phyloP scores from a whole-genome alignment of 2,329 filamentous ascomycete species.

The Hortaea werneckii region DNA sequence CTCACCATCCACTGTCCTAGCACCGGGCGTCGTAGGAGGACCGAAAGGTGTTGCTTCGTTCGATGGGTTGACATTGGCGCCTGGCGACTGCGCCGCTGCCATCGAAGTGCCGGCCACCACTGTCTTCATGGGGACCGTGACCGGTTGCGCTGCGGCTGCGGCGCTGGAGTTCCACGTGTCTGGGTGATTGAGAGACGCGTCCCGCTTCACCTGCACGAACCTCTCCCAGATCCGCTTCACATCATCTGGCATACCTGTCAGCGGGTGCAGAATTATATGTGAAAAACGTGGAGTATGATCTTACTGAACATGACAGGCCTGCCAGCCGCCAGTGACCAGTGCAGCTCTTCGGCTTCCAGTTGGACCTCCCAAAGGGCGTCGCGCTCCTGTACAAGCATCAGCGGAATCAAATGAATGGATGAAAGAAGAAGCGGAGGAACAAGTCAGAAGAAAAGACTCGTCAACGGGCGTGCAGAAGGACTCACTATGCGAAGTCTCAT shows the following conservation, averaged over 20 bases:
- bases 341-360: constrained; percentile 5
- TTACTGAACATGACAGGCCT: constrained; percentile 3
- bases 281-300: not conserved
- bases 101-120: not conserved
- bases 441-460: not conserved
- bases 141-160: not conserved
- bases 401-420: not conserved
- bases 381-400: not conserved
- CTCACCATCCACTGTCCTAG: too few relatives aligned
- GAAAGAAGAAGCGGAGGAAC: not conserved
- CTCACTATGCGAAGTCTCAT: constrained; percentile 7
- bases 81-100: not conserved
- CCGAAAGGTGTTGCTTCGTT: too few relatives aligned
- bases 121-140: not conserved
- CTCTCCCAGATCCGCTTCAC: constrained; percentile 4
- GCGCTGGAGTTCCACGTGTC: constrained; percentile 3
- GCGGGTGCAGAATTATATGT: too few relatives aligned
- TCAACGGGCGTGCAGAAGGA: not conserved
- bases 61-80: not conserved
- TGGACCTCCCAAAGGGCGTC: constrained; percentile 7
- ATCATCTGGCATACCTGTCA: not conserved
- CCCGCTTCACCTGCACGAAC: constrained; percentile 5
- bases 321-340: constrained; percentile 4
- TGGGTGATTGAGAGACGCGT: constrained; percentile 5
- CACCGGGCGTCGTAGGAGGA: too few relatives aligned